Evolutionary conservation across 352 stramenopile species (phyloP), one percentile per base, ranked within the genome.

Genomic region (Phytophthora boehmeriae): DNA sequence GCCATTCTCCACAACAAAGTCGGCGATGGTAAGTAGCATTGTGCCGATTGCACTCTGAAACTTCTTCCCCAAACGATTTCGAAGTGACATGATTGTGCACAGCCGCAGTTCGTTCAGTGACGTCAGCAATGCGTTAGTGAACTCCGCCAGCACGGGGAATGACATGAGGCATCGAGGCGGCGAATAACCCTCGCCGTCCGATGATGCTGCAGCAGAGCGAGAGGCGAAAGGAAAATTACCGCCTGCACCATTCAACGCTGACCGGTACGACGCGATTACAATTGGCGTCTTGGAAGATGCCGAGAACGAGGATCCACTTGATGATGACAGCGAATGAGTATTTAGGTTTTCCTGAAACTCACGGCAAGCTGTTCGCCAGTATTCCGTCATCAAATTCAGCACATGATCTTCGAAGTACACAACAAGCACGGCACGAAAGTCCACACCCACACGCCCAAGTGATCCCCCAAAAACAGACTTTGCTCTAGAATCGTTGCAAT

Each of bases 71-170:
- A 92, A 59, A 23, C 81, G 83, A 36, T 67, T 77, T 51, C 84
- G 70, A 23, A 94, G 55, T 9, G 85, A 92, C 8, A 63, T 54
- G 30, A 94, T 88, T 22, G 78, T 75, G 53, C 85, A 94, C 36
- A 92, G 61, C 11, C 87, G 80, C n/a, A 97, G 69, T 42, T 96
- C 83, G 43, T 97, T 97, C 20, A 96, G 81, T 8, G 83, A 92
- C 20, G 75, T 65, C 1, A 97, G 56, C 22, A 97, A 19, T 2
- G 80, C 77, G 70, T 97, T 97, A 3, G 83, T 95, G 42, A 94
- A 89, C 57, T 94, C 84, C 0, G 88, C 89, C 41, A 95, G 49
- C 28, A 93, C 69, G n/a, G 89, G 89, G 59, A 93, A 96, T 22
- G 86, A 83, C 81, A 97, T 92, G 17, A 97, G 73, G n/a, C 80